Conservation (phyloP, 1,284 basidiomycete species). For the Stereum hirsutum region DNA sequence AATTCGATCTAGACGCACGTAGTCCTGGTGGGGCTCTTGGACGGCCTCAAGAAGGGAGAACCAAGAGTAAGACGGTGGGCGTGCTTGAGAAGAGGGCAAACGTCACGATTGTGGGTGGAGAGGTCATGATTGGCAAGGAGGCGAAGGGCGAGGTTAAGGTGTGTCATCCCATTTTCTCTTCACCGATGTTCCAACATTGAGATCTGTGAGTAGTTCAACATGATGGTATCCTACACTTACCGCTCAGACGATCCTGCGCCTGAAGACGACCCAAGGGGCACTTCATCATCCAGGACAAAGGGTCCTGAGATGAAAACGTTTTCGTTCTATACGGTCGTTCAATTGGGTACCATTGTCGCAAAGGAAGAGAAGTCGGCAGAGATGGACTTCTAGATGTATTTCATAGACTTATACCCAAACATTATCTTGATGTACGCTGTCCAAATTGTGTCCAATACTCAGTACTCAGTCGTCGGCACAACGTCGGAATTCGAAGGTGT, state of each 20-base stretch:
- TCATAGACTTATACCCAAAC: too few species aligned
- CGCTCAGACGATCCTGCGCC: conserved; percentile 74
- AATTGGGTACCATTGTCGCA: conserved; percentile 62
- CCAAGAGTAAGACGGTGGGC: conserved; percentile 61
- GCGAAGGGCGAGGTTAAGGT: conserved; percentile 71
- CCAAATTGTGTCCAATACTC: too few species aligned
- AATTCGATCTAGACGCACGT: conserved; percentile 28
- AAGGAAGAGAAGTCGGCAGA: conserved; percentile 37
- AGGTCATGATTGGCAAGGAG: conserved; percentile 72
- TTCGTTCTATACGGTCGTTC: conserved; percentile 76
- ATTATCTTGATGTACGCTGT: too few species aligned
- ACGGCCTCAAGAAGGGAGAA: conserved; percentile 26
- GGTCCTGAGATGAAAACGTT: conserved; percentile 74
- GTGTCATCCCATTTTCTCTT: conserved; percentile 14
- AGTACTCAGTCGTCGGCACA: too few species aligned
- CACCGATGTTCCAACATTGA: conserved; percentile 8
- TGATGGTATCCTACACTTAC: conserved; percentile 89
- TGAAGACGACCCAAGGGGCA: conserved; percentile 46
- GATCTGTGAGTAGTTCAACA: conserved; percentile 61
- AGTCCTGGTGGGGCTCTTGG: conserved; percentile 15
- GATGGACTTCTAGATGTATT: too few species aligned
- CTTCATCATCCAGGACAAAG: conserved; percentile 32
- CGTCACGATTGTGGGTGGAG: conserved; percentile 76
- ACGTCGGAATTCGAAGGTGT: too few species aligned
- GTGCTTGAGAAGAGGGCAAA: conserved; percentile 83